Conservation (phyloP, 2,329 filamentous ascomycete species). For the Podosphaera xanthii region DNA sequence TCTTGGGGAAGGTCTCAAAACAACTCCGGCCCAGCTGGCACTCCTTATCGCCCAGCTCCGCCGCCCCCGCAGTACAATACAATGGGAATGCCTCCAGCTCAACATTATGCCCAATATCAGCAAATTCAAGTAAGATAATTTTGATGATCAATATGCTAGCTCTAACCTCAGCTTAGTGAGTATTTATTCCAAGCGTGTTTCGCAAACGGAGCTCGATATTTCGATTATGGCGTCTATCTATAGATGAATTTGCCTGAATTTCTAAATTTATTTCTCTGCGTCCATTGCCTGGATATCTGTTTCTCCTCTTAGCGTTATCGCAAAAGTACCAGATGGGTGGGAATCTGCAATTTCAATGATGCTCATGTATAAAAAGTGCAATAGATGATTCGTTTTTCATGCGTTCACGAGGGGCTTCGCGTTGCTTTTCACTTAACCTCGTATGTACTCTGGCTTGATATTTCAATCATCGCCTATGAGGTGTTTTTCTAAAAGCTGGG, state of each 20-base stretch:
- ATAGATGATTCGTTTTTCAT: constrained; percentile 17
- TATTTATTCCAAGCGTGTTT: constrained; percentile 15
- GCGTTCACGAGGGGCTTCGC: constrained; percentile 16
- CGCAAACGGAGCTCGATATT: constrained; percentile 17
- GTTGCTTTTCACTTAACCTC: not conserved
- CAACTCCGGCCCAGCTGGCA: constrained; percentile 90
- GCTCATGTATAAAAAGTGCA: constrained; percentile 19
- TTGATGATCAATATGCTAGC: not conserved
- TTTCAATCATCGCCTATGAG: no score
- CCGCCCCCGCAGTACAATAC: constrained; percentile 50
- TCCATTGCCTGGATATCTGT: constrained; percentile 18
- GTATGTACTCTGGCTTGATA: no score
- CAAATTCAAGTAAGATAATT: constrained; percentile 15
- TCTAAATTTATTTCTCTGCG: constrained; percentile 15
- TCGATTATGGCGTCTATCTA: constrained; percentile 17
- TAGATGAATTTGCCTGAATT: constrained; percentile 14
- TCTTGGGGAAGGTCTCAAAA: constrained; percentile 98
- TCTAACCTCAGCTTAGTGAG: constrained; percentile 12
- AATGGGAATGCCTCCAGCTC: constrained; percentile 23
- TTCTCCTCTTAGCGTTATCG: constrained; percentile 19
- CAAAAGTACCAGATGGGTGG: constrained; percentile 18
- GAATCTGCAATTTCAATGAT: constrained; percentile 18
- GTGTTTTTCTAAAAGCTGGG: no score
- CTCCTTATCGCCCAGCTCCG: constrained; percentile 86
- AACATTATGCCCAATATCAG: constrained; percentile 17